Evolutionary conservation across 306 rosid species (phyloP).

Genomic region (Nissolia schottii): DNA sequence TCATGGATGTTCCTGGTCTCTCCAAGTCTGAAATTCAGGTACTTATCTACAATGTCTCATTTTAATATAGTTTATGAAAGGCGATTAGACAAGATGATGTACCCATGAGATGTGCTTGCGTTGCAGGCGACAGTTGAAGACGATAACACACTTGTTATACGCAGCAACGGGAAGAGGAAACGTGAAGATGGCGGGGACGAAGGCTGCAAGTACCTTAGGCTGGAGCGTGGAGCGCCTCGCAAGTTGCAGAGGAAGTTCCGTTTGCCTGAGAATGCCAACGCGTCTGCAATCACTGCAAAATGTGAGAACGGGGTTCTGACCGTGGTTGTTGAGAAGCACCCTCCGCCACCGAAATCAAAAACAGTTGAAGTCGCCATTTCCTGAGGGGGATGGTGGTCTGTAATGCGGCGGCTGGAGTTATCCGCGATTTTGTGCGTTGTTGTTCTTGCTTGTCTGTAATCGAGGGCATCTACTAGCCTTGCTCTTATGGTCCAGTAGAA

Average conservation of each 20-base stretch:
- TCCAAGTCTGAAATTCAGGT: conserved; percentile 71
- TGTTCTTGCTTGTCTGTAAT: not conserved
- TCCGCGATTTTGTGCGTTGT: not conserved
- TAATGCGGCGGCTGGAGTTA: not conserved
- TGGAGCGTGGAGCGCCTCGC: conserved; percentile 49
- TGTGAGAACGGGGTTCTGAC: conserved; percentile 62
- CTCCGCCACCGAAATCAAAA: conserved; percentile 58
- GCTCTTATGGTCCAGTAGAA: not conserved
- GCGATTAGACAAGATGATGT: not conserved
- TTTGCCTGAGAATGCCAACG: conserved; percentile 51
- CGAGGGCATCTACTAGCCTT: not conserved
- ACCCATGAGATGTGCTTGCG: not conserved
- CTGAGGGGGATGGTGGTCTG: not conserved
- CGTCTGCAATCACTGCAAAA: conserved; percentile 51
- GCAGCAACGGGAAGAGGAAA: conserved; percentile 59
- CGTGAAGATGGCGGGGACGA: conserved; percentile 57
- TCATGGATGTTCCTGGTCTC: conserved; percentile 69
- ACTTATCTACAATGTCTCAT: not conserved
- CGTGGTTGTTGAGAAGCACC: conserved; percentile 55
- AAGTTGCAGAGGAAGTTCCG: conserved; percentile 41
- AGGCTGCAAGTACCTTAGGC: conserved; percentile 60
- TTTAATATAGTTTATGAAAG: not conserved
- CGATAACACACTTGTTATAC: conserved; percentile 44
- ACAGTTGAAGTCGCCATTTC: conserved; percentile 47
- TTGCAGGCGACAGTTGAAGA: conserved; percentile 52